phyloP scores from a whole-genome alignment of 73 alveolate genomes.

The Tetrahymena borealis region DNA sequence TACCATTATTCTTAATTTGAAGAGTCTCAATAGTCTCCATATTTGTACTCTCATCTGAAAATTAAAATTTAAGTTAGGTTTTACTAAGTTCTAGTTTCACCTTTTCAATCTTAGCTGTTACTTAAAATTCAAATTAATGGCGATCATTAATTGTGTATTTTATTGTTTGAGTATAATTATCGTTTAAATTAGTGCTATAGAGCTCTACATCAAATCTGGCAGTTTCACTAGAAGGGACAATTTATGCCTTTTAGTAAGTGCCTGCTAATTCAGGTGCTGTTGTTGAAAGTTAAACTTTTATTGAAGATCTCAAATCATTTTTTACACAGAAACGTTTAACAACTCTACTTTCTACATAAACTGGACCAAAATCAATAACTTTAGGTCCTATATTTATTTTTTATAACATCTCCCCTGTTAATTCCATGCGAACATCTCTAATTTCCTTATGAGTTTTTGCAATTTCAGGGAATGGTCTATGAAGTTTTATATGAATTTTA shows the following conservation, averaged over 20 bases:
- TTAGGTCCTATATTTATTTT: conserved; percentile 32
- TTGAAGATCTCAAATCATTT: conserved; percentile 32
- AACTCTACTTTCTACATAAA: conserved; percentile 17
- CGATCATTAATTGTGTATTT: conserved; percentile 24
- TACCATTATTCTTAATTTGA: conserved; percentile 24
- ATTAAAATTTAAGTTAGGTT: neutral
- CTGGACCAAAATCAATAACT: conserved; percentile 34
- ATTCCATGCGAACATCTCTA: conserved; percentile 37
- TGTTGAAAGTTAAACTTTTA: conserved; percentile 15
- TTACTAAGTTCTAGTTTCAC: conserved; percentile 11
- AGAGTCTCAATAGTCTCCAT: conserved; percentile 22
- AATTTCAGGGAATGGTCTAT: conserved; percentile 14
- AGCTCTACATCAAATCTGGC: conserved; percentile 28
- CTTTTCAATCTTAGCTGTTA: conserved; percentile 7
- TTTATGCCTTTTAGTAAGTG: conserved; percentile 15
- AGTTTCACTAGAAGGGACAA: conserved; percentile 38
- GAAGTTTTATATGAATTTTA: too few relatives aligned
- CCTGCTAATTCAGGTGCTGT: conserved; percentile 11
- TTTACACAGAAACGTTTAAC: conserved; percentile 21
- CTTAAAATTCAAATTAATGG: conserved; percentile 30
- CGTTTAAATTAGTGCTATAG: neutral
- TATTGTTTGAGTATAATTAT: conserved; percentile 20
- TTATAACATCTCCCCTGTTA: conserved; percentile 34
- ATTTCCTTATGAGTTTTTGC: conserved; percentile 38
- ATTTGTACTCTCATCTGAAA: conserved; percentile 13